Evolutionary conservation across 139 green algal species (phyloP), one percentile per base, ranked within the genome.

Genomic region (Haematococcus lacustris): DNA sequence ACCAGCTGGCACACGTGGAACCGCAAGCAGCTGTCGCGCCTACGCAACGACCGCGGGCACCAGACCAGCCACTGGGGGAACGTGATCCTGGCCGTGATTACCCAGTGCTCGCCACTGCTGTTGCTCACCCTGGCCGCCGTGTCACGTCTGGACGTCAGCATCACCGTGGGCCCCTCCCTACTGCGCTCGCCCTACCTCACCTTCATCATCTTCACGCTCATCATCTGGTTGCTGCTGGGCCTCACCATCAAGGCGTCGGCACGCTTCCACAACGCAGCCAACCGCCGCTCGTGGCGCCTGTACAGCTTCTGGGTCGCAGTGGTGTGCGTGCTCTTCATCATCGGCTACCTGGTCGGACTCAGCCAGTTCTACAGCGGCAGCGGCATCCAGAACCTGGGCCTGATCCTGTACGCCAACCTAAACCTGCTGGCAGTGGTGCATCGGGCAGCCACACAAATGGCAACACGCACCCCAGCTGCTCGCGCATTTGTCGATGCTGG

Each of bases 1-100:
- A 9, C 9, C 26, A 82, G 68, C 25, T 85, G 79, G 79, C 64
- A 75, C 62, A 61, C 74, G 51, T 85, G 79, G 79, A 69, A 85
- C 62, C 41, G 68, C 61, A 68, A 75, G 40, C 70, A 73, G 71
- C 66, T 85, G 62, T 69, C 70, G 51, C 62, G 77, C 41, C 47
- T 78, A 32, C 66, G 77, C 41, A 70, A 78, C 72, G 77, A 82
- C 37, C 38, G 26, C 28, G 70, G 67, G 63, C 40, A 51, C 17
- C 71, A 79, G 57, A 82, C 77, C 26, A 66, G 75, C 61, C 72
- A 73, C 33, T 70, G 66, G 51, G 26, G 32, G 38, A 79, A 82
- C 74, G 72, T 73, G 34, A 0, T 61, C 9, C 38, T 50, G 33
- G 38, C 25, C 3, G 35, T 82, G 28, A 62, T 78, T n/a, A 32